phyloP scores from a whole-genome alignment of 208 protist species.

The Trypanosoma mega region DNA sequence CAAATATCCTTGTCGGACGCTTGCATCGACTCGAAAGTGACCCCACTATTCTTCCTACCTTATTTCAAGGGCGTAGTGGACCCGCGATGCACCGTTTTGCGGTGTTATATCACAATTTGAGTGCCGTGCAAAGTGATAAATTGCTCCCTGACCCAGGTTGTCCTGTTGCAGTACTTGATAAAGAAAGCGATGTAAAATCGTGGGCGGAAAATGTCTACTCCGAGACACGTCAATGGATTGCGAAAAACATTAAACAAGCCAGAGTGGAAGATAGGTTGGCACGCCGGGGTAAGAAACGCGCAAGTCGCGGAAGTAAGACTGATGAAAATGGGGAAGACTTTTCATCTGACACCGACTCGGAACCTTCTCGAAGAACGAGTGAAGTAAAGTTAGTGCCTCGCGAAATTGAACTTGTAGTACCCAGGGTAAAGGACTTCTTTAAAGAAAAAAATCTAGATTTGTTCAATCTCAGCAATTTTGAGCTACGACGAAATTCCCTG shows the following conservation, averaged over 20 bases:
- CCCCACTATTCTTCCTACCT: constrained; percentile 36
- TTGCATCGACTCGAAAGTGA: constrained; percentile 22
- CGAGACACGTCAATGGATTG: constrained; percentile 63
- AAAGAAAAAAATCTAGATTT: constrained; percentile 54
- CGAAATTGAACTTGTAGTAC: constrained; percentile 14
- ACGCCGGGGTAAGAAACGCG: constrained; percentile 1
- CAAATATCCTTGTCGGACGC: constrained; percentile 11
- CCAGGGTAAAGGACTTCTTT: constrained; percentile 67
- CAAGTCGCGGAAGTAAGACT: not conserved
- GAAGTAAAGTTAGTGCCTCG: not conserved
- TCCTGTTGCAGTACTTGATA: constrained; percentile 65
- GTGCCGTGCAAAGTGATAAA: constrained; percentile 43
- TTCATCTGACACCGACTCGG: constrained; percentile 10
- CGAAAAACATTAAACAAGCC: constrained; percentile 42
- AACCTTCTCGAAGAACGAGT: not conserved
- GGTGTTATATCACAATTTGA: constrained; percentile 59
- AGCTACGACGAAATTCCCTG: constrained; percentile 3
- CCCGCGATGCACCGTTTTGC: constrained; percentile 52
- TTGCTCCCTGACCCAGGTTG: constrained; percentile 61
- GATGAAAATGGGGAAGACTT: not conserved
- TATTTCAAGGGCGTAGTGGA: constrained; percentile 29
- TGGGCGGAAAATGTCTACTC: constrained; percentile 71
- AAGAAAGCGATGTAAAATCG: constrained; percentile 40
- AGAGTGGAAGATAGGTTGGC: constrained; percentile 38
- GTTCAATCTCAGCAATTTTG: constrained; percentile 24